Evolutionary conservation across 768 basidiomycete species (phyloP).

Genomic region (Suillus tomentosus): DNA sequence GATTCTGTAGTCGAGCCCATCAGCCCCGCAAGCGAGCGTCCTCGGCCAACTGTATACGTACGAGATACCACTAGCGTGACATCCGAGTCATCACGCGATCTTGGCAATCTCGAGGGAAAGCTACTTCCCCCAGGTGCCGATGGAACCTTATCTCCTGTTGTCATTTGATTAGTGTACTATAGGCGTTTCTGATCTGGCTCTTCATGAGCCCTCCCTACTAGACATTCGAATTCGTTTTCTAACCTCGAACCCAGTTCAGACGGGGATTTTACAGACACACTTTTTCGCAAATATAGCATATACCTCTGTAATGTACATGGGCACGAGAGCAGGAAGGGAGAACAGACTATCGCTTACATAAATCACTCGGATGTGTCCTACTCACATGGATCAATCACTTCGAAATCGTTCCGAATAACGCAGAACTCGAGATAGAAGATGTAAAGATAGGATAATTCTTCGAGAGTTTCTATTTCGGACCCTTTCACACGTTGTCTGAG

Average conservation of each 20-base stretch:
- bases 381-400: neutral
- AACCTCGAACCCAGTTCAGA: neutral
- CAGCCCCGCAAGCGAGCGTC: constrained; percentile 34
- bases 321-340: neutral
- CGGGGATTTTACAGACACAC: neutral
- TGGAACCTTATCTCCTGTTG: constrained; percentile 27
- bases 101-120: constrained; percentile 34
- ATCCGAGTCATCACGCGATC: constrained; percentile 29
- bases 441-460: neutral
- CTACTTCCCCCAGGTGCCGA: constrained; percentile 22
- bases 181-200: neutral
- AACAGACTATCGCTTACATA: neutral
- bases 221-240: constrained; percentile 5
- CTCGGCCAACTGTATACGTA: constrained; percentile 29
- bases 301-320: constrained; percentile 2
- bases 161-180: constrained; percentile 25
- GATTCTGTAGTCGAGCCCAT: constrained; percentile 37
- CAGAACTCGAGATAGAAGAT: neutral
- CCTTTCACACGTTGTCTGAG: neutral
- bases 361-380: neutral
- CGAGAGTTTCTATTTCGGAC: neutral
- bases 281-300: neutral
- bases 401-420: neutral
- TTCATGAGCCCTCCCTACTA: neutral
- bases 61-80: constrained; percentile 32